Evolutionary conservation across 305 asterid species (phyloP).

Genomic region (Andrographis paniculata): DNA sequence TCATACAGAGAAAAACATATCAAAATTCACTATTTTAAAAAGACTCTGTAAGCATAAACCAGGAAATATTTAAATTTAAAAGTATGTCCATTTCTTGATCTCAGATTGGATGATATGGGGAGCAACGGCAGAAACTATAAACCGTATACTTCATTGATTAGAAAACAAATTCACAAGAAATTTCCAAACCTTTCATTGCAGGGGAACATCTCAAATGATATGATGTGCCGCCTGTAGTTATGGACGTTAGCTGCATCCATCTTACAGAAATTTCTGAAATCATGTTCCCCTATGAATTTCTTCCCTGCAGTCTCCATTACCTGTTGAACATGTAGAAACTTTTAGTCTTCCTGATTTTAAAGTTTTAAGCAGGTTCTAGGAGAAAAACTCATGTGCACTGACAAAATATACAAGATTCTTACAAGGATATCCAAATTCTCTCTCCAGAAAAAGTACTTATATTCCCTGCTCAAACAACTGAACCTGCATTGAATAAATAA

Average conservation of each 20-base stretch:
- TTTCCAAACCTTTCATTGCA: slow-evolving; percentile 73
- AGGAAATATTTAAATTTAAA: too few relatives aligned
- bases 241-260: slow-evolving; percentile 96
- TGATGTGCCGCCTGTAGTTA: slow-evolving; percentile 57
- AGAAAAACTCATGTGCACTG: slow-evolving; percentile 10
- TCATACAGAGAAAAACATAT: too few relatives aligned
- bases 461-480: slow-evolving; percentile 85
- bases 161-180: neutral
- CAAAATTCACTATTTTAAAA: too few relatives aligned
- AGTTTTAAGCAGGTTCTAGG: slow-evolving; percentile 9
- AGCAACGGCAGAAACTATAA: too few relatives aligned
- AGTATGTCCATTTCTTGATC: too few relatives aligned
- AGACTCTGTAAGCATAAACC: too few relatives aligned
- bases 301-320: slow-evolving; percentile 76
- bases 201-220: slow-evolving; percentile 49
- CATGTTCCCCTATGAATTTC: slow-evolving; percentile 88
- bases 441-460: slow-evolving; percentile 92
- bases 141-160: too few relatives aligned
- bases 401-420: slow-evolving; percentile 19
- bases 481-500: slow-evolving; percentile 49
- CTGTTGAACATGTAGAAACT: slow-evolving; percentile 30
- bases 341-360: slow-evolving; percentile 13
- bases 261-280: slow-evolving; percentile 96
- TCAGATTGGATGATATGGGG: too few relatives aligned
- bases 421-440: slow-evolving; percentile 62